Base-by-base conservation (phyloP, 2,329 filamentous ascomycete species). In the Myriosclerotinia curreyana region DNA sequence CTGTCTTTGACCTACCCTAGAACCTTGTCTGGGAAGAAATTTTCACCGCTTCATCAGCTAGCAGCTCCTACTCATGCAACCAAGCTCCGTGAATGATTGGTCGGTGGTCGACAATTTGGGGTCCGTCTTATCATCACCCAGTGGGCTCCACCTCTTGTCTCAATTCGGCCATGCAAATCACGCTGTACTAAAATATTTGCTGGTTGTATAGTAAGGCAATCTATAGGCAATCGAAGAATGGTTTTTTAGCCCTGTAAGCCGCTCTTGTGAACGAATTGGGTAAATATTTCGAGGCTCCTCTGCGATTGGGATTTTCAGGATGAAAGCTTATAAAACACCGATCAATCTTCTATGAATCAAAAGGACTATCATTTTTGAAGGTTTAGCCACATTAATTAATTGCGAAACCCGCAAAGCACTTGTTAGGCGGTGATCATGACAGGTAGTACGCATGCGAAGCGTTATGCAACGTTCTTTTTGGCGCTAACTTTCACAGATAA, bases 401-500 rank as follows among this genome's bases (percentile, higher is more conserved):
- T 34, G 8, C 40, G 7, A 58, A 34, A 58, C 5, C 12, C 15
- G 1, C 12, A n/a, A 54, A 46, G 28, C 20, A 31, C 12, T 14
- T 3, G 11, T 12, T 40, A 46, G 20, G 25, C 28, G 28, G 40
- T 17, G 4, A 34, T 58, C 12, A 58, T 58, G 54, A 22, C 54
- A 58, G 28, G 54, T 46, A 34, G 20, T 46, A 58, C 40, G 12
- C 20, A 46, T 34, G 40, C 40, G 3, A 58, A 46, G 28, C 3
- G 20, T 22, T 22, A 15, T 36, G 12, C 8, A 22, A 34, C 20
- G 1, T n/a, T 22, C 22, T 31, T 46, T 22, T 56, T 17, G 28
- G 12, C 20, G 54, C 54, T 58, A 34, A 58, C 20, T 8, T 46
- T 17, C 17, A 58, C 20, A 58, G 54, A 36, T 36, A 22, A 46